A percentile compares a stretch with the other conserved stretches of the same genome.
phyloP scores from a whole-genome alignment of 2,329 filamentous ascomycete species.

The Neoarthrinium moseri region DNA sequence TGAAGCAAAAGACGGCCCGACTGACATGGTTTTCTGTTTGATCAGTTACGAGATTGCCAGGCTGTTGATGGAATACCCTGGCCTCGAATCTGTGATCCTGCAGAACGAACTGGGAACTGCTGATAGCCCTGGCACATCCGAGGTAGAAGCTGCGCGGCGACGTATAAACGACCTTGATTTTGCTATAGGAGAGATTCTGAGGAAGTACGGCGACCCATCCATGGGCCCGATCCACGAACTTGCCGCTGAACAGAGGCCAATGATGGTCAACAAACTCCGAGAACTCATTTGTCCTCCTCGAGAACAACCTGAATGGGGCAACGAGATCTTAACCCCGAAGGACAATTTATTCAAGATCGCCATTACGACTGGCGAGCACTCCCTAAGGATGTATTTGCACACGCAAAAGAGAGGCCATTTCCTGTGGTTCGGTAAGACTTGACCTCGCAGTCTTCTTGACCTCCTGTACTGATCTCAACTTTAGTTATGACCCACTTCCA shows the following conservation, averaged over 20 bases:
- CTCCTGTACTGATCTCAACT: neutral
- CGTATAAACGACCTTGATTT: constrained; percentile 42
- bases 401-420: constrained; percentile 44
- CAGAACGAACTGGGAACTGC: constrained; percentile 36
- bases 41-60: constrained; percentile 49
- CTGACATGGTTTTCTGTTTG: constrained; percentile 59
- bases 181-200: constrained; percentile 43
- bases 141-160: constrained; percentile 40
- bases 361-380: constrained; percentile 47
- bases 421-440: constrained; percentile 52
- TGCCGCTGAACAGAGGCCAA: constrained; percentile 44
- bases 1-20: constrained; percentile 53
- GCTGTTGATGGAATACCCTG: constrained; percentile 46
- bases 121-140: constrained; percentile 20
- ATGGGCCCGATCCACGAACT: constrained; percentile 53
- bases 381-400: constrained; percentile 40
- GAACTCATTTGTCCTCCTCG: constrained; percentile 46
- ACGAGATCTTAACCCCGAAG: constrained; percentile 45
- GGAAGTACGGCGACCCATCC: constrained; percentile 47
- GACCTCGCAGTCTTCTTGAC: neutral
- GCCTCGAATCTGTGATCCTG: constrained; percentile 49
- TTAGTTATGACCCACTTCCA: constrained; percentile 48
- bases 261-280: constrained; percentile 48
- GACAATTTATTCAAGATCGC: constrained; percentile 58
- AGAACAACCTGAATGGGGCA: constrained; percentile 47